These are phyloP conservation scores for Raphanus sativus DNA, from an alignment of 345 rosid genomes.

Conservation along the genomic window DNA sequence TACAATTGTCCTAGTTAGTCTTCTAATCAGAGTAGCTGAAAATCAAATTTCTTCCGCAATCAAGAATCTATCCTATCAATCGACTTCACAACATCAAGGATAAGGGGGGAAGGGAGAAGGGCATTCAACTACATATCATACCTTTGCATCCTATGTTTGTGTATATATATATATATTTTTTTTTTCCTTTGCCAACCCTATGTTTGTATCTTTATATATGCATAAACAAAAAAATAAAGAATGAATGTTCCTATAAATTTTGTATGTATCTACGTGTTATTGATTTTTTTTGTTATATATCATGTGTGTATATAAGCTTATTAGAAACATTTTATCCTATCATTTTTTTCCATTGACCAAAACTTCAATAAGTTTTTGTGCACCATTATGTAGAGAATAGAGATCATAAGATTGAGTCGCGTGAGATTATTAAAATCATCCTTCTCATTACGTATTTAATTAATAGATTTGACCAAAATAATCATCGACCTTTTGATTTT, in stretches of 20 bases:
- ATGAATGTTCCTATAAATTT: neutral
- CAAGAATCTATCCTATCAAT: no score
- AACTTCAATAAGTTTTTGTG: neutral
- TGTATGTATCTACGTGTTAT: neutral
- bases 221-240: neutral
- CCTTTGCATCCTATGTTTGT: no score
- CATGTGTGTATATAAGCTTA: neutral
- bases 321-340: neutral
- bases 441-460: slow-evolving; percentile 3
- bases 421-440: slow-evolving; percentile 11
- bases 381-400: slow-evolving; percentile 13
- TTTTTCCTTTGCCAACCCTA: no score
- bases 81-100: no score
- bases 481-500: slow-evolving; percentile 25
- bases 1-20: no score
- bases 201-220: neutral
- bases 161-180: no score
- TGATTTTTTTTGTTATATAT: neutral
- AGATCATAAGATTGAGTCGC: slow-evolving; percentile 14
- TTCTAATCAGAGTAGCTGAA: no score
- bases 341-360: slow-evolving; percentile 6
- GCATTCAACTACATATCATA: no score
- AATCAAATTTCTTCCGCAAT: no score
- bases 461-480: slow-evolving; percentile 21
- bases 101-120: no score